Conservation (phyloP, 331 rosid species). For the Saraca asoca region DNA sequence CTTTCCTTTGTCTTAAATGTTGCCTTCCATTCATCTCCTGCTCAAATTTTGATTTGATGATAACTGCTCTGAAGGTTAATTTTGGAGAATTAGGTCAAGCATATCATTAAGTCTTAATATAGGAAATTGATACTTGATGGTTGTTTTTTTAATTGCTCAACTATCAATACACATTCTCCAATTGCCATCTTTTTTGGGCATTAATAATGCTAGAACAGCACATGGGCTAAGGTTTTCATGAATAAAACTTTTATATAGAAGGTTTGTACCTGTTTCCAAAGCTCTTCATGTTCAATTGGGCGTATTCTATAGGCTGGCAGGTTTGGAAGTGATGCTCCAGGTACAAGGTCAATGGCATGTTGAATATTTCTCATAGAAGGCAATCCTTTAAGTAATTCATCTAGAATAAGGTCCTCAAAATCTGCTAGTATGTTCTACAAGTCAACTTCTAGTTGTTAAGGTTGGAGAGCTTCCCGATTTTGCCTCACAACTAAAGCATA, state of each 20-base stretch:
- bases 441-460: background rate
- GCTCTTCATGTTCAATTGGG: background rate
- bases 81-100: background rate
- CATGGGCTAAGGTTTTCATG: background rate
- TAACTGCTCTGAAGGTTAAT: background rate
- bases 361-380: background rate
- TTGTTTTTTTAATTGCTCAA: conserved; percentile 8
- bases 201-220: background rate
- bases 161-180: conserved; percentile 1
- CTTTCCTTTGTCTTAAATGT: background rate
- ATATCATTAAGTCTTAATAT: background rate
- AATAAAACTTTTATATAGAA: background rate
- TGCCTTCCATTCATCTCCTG: background rate
- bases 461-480: background rate
- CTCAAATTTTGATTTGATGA: background rate
- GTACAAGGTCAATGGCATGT: background rate
- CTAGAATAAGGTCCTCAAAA: background rate
- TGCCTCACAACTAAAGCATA: background rate
- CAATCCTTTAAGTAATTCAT: background rate
- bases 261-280: background rate
- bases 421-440: background rate
- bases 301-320: background rate
- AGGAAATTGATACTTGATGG: background rate
- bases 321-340: background rate
- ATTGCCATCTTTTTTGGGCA: background rate